These are phyloP conservation scores for Fusarium denticulatum DNA, from an alignment of 2,329 filamentous ascomycete species.

Conservation along the genomic window DNA sequence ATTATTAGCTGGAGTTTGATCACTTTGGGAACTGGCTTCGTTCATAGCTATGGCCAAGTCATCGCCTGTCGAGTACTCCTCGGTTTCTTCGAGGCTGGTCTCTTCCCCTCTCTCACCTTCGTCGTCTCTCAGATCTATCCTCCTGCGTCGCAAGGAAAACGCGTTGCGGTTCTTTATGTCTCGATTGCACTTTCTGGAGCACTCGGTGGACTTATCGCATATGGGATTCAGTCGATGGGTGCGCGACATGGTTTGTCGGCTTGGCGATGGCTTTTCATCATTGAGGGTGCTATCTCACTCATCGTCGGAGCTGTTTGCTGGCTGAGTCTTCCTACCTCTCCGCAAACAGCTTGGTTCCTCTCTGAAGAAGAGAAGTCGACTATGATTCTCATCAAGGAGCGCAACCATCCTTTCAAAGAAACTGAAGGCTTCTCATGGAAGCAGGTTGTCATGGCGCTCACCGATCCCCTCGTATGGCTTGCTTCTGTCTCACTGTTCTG, in stretches of 20 bases:
- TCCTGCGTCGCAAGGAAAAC: constrained; percentile 41
- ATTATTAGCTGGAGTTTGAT: constrained; percentile 48
- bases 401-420: background rate
- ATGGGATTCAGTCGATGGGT: constrained; percentile 53
- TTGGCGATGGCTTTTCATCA: constrained; percentile 63
- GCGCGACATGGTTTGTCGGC: constrained; percentile 56
- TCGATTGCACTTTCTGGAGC: constrained; percentile 46
- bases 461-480: constrained; percentile 46
- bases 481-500: constrained; percentile 30
- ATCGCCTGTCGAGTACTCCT: constrained; percentile 46
- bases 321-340: constrained; percentile 57
- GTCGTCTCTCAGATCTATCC: constrained; percentile 12
- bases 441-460: constrained; percentile 36
- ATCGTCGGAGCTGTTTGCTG: constrained; percentile 45
- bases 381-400: constrained; percentile 39
- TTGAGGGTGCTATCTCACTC: constrained; percentile 53
- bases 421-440: constrained; percentile 37
- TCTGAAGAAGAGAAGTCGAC: constrained; percentile 51
- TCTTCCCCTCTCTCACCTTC: constrained; percentile 46
- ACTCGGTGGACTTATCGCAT: constrained; percentile 45
- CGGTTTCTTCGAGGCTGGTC: constrained; percentile 49
- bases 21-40: constrained; percentile 47
- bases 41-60: constrained; percentile 40
- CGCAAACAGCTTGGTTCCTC: constrained; percentile 57
- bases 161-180: constrained; percentile 45